These are phyloP conservation scores for Pouteria glomerata DNA, from an alignment of 148 eudicot species.

Conservation along the genomic window DNA sequence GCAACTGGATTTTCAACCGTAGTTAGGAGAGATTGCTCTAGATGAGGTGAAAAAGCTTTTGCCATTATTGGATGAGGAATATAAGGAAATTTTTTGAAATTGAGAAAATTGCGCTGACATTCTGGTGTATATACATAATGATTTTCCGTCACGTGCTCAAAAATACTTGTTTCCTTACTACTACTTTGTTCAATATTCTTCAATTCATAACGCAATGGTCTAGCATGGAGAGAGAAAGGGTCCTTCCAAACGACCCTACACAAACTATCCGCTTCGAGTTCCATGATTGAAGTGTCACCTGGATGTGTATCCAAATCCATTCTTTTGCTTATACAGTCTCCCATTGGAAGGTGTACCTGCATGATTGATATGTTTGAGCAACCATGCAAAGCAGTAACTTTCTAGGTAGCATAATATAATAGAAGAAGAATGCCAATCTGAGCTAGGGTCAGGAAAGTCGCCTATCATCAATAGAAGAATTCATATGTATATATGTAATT, in stretches of 20 bases:
- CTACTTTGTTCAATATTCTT: conserved; percentile 15
- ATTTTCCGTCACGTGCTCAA: conserved; percentile 9
- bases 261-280: conserved; percentile 8
- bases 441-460: too few relatives aligned
- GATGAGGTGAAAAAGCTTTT: conserved; percentile 10
- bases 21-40: conserved; percentile 20
- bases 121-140: conserved; percentile 9
- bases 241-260: conserved; percentile 11
- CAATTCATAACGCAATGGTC: conserved; percentile 19
- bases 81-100: conserved; percentile 10
- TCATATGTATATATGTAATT: neutral
- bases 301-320: conserved; percentile 10
- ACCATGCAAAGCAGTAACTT: neutral
- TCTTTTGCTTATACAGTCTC: conserved; percentile 7
- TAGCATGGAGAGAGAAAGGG: conserved; percentile 9
- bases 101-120: conserved; percentile 9
- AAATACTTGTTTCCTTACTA: conserved; percentile 13
- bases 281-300: conserved; percentile 4
- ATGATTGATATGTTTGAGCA: neutral
- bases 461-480: too few relatives aligned
- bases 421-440: too few relatives aligned
- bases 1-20: conserved; percentile 20
- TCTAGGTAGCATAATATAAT: neutral
- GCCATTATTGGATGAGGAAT: conserved; percentile 6
- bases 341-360: conserved; percentile 28